Conservation (phyloP, 2,329 filamentous ascomycete species). For the Karstenula rhodostoma region DNA sequence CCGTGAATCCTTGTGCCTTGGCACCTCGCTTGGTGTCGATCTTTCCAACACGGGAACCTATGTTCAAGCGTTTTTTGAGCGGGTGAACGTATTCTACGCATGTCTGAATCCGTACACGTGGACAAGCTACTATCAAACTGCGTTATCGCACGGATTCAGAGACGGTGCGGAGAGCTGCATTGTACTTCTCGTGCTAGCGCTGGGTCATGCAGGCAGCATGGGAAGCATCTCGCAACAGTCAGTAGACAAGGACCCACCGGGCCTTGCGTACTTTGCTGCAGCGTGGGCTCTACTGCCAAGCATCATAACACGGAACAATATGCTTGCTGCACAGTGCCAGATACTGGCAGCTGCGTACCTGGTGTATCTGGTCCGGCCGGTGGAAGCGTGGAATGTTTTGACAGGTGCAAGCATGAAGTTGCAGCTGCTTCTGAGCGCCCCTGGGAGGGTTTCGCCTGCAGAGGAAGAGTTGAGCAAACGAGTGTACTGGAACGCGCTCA, state of each 20-base stretch:
- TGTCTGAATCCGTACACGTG: conserved; percentile 85
- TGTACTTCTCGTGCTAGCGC: conserved; percentile 77
- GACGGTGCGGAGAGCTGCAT: conserved; percentile 85
- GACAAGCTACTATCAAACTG: conserved; percentile 77
- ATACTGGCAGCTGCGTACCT: conserved; percentile 82
- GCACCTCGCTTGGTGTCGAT: conserved; percentile 69
- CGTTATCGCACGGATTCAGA: conserved; percentile 77
- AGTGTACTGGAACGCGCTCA: conserved; percentile 83
- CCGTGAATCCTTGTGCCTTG: conserved; percentile 73
- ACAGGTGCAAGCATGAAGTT: conserved; percentile 83
- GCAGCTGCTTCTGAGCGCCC: conserved; percentile 78
- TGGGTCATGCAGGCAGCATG: conserved; percentile 77
- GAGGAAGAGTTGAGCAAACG: conserved; percentile 78
- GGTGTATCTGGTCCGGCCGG: conserved; percentile 80
- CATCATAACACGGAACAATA: conserved; percentile 81
- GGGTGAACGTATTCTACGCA: conserved; percentile 86
- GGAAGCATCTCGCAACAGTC: conserved; percentile 79
- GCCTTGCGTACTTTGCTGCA: conserved; percentile 80
- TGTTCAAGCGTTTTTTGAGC: conserved; percentile 80
- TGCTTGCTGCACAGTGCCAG: conserved; percentile 81
- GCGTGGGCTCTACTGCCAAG: conserved; percentile 80
- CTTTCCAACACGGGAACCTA: conserved; percentile 77
- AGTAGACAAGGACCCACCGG: conserved; percentile 74
- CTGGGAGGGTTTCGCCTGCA: conserved; percentile 72
- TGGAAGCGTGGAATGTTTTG: conserved; percentile 83